phyloP scores from a whole-genome alignment of 768 basidiomycete species.

The Boletellus emodensis region DNA sequence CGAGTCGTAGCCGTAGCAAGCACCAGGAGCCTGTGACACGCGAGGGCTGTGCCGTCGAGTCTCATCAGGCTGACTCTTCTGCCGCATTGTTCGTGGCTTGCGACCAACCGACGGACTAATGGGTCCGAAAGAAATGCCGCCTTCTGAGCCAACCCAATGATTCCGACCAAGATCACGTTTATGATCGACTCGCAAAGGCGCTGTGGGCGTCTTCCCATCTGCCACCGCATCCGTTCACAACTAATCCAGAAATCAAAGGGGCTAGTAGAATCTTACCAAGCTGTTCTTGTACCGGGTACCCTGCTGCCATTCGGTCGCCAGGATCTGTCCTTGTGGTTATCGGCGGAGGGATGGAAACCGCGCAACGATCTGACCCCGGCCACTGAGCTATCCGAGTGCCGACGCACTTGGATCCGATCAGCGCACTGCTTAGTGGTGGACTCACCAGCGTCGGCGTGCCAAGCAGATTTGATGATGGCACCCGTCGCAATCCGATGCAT shows the following conservation, averaged over 20 bases:
- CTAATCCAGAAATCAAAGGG: too few species aligned
- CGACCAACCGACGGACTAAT: not conserved
- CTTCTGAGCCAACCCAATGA: too few species aligned
- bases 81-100: not conserved
- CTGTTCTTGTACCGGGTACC: not conserved
- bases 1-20: too few species aligned
- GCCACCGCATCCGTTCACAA: not conserved
- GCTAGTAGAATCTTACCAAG: not conserved
- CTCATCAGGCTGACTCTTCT: not conserved
- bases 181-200: not conserved
- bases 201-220: not conserved
- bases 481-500: not conserved
- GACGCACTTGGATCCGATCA: conserved; percentile 2
- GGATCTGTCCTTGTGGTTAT: too few species aligned
- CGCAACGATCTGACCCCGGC: not conserved
- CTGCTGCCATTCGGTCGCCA: too few species aligned
- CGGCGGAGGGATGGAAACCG: too few species aligned
- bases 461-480: not conserved
- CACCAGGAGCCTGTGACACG: too few species aligned
- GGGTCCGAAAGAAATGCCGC: too few species aligned
- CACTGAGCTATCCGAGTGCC: not conserved
- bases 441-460: not conserved
- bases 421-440: not conserved
- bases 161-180: not conserved
- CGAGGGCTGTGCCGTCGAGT: not conserved